A percentile compares a stretch with the other conserved stretches of the same genome.
Conservation (phyloP, 768 basidiomycete species). For the Calvatia gigantea region DNA sequence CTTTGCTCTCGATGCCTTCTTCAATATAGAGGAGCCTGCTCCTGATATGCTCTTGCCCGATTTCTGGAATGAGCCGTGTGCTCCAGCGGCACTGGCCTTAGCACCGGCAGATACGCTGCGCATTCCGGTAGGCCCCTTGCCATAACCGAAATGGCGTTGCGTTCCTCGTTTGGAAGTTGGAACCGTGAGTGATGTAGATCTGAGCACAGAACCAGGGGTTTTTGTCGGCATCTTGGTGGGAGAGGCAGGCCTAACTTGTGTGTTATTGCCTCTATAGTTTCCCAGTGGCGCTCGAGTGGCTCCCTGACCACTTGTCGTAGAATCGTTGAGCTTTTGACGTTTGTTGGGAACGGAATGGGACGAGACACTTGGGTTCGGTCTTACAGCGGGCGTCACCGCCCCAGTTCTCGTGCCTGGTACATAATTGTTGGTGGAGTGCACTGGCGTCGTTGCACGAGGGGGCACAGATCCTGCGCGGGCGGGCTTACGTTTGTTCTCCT, state of each 20-base stretch:
- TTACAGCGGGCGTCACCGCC: slow-evolving; percentile 60
- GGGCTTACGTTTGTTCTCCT: slow-evolving; percentile 72
- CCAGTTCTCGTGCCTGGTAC: slow-evolving; percentile 35
- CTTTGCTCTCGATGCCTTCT: slow-evolving; percentile 50
- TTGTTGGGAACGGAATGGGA: slow-evolving; percentile 58
- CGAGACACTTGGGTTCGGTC: slow-evolving; percentile 44
- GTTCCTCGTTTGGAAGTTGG: slow-evolving; percentile 48
- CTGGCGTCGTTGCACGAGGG: slow-evolving; percentile 58
- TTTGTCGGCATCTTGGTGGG: slow-evolving; percentile 48
- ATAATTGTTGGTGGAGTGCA: slow-evolving; percentile 32
- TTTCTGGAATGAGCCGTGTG: slow-evolving; percentile 18
- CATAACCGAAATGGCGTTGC: slow-evolving; percentile 56
- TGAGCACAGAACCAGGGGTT: slow-evolving; percentile 32
- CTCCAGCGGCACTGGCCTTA: slow-evolving; percentile 1
- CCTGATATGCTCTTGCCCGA: slow-evolving; percentile 17
- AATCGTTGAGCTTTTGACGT: slow-evolving; percentile 53
- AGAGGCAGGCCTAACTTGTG: slow-evolving; percentile 24
- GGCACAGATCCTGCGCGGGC: slow-evolving; percentile 57
- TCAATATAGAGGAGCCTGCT: slow-evolving; percentile 29
- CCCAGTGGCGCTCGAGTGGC: slow-evolving; percentile 36
- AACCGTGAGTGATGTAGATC: slow-evolving; percentile 39
- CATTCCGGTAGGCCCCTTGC: slow-evolving; percentile 35
- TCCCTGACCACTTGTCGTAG: slow-evolving; percentile 17
- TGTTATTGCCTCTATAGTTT: slow-evolving; percentile 29
- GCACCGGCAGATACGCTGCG: slow-evolving; percentile 16